Evolutionary conservation across 305 asterid genomes (phyloP).

Genomic region (Solanum hybrid): DNA sequence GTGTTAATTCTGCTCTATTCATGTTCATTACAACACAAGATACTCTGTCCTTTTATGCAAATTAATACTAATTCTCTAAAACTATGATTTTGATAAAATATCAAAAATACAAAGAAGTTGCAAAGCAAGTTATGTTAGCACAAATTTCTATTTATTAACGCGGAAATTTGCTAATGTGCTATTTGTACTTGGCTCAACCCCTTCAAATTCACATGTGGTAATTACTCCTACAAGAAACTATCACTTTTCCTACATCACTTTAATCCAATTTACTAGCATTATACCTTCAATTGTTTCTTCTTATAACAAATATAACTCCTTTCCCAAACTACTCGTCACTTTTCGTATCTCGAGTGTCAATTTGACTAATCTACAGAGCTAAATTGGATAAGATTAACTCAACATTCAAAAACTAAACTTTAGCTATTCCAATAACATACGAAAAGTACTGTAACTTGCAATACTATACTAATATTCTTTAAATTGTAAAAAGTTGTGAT

Average conservation of each 20-base stretch:
- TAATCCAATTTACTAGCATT: neutral
- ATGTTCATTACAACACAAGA: neutral
- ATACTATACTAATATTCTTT: neutral
- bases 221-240: neutral
- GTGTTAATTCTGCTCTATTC: neutral
- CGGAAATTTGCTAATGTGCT: neutral
- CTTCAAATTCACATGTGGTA: neutral
- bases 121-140: neutral
- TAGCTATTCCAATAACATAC: neutral
- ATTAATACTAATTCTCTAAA: neutral
- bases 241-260: neutral
- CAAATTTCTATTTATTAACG: neutral
- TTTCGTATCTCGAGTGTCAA: neutral
- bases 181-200: neutral
- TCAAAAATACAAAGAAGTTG: neutral
- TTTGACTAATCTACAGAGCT: neutral
- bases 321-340: neutral
- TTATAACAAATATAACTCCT: neutral
- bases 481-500: neutral
- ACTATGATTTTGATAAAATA: neutral
- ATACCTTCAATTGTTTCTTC: neutral
- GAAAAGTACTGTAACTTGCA: neutral
- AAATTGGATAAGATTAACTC: neutral
- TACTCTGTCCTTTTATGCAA: neutral
- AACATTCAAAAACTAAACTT: neutral